Percentiles rank a stretch among this genome's conserved stretches.
Evolutionary conservation across 139 green algal species (phyloP).

Genomic region (Mesostigma viride): DNA sequence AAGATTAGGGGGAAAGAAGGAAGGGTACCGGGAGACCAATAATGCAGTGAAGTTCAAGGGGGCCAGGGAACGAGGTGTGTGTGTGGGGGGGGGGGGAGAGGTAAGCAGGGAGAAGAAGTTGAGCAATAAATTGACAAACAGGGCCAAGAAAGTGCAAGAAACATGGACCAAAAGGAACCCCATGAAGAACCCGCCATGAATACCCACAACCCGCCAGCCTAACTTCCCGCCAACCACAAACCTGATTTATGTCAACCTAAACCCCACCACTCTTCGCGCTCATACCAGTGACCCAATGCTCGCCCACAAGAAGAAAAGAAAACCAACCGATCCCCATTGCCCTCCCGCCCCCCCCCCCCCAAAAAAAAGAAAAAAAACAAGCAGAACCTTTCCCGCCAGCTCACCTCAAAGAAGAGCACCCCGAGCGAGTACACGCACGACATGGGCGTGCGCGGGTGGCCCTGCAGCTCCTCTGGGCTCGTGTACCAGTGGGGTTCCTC

Average conservation of each 20-base stretch:
- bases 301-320: not conserved
- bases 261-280: not conserved
- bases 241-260: not conserved
- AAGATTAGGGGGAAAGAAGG: too few species aligned
- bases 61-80: too few species aligned
- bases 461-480: constrained; percentile 18
- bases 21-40: too few species aligned
- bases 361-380: too few species aligned
- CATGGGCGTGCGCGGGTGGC: not conserved
- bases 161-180: not conserved
- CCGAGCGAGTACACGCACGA: constrained; percentile 24
- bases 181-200: not conserved
- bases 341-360: too few species aligned
- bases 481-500: constrained; percentile 18
- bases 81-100: too few species aligned
- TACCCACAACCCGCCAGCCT: not conserved
- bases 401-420: constrained; percentile 31
- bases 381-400: too few species aligned
- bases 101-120: too few species aligned
- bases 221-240: not conserved
- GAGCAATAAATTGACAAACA: not conserved
- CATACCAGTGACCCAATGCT: too few species aligned
- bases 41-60: not conserved
- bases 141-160: not conserved
- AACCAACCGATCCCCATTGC: too few species aligned